These are phyloP conservation scores for Sugiyamaella xylanicola DNA, from an alignment of 1,139 yeast species.

Conservation along the genomic window DNA sequence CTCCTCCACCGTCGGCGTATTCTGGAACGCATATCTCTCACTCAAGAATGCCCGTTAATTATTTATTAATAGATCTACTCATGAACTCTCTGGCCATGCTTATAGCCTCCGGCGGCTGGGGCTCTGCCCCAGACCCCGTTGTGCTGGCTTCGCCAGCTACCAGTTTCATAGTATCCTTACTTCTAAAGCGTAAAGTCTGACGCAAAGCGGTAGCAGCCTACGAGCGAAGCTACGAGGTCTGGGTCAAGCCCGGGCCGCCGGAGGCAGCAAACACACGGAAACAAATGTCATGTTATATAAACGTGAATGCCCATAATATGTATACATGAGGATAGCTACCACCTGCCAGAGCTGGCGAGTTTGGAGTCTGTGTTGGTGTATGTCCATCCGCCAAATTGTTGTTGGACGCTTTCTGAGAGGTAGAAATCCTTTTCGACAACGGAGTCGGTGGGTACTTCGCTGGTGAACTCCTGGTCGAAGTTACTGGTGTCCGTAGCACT, in stretches of 20 bases:
- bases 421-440: conserved; percentile 80
- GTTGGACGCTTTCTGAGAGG: conserved; percentile 77
- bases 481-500: conserved; percentile 88
- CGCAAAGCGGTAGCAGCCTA: no score
- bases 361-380: conserved; percentile 57
- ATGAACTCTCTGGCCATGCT: neutral
- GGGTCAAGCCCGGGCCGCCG: neutral
- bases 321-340: conserved; percentile 23
- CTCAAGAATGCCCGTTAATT: conserved; percentile 55
- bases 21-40: conserved; percentile 91
- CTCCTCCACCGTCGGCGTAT: conserved; percentile 82
- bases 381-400: conserved; percentile 99
- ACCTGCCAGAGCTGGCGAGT: conserved; percentile 32
- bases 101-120: neutral
- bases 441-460: conserved; percentile 90
- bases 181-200: neutral
- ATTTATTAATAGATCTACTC: neutral
- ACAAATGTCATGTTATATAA: neutral
- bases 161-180: no score
- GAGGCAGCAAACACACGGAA: neutral
- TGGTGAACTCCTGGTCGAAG: conserved; percentile 90
- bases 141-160: neutral
- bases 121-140: neutral
- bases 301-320: conserved; percentile 10
- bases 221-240: conserved; percentile 1